Conservation (phyloP, 2,329 filamentous ascomycete genomes). For the Talaromyces sp. region DNA sequence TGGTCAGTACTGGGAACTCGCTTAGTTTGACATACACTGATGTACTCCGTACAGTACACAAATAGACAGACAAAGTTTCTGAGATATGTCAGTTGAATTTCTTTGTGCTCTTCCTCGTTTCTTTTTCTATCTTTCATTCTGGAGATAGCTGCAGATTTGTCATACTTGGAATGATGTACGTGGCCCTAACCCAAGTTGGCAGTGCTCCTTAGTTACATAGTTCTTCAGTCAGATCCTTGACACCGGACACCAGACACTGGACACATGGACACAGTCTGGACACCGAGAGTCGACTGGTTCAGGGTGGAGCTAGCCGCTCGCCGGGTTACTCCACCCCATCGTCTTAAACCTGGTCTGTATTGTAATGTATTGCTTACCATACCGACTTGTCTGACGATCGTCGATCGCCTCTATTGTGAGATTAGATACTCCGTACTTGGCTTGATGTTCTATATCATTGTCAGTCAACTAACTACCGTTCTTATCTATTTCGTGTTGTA, state of each 20-base stretch:
- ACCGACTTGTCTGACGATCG: background rate
- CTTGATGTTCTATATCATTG: background rate
- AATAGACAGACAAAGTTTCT: too few relatives aligned
- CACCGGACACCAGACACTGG: too few relatives aligned
- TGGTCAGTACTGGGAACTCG: background rate
- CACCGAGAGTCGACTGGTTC: too few relatives aligned
- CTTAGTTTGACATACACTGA: too few relatives aligned
- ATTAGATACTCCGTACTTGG: slow-evolving; percentile 1
- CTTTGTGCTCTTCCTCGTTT: background rate
- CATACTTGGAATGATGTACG: too few relatives aligned
- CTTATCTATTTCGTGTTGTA: too few relatives aligned
- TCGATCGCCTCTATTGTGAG: background rate
- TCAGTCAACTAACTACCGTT: too few relatives aligned
- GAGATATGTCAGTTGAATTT: background rate
- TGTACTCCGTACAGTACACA: too few relatives aligned
- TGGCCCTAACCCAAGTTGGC: too few relatives aligned
- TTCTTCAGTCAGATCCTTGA: too few relatives aligned
- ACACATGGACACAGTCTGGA: too few relatives aligned
- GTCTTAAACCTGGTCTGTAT: background rate
- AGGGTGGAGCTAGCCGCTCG: slow-evolving; percentile 1
- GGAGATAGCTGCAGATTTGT: background rate
- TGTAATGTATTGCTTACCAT: background rate
- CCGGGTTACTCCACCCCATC: background rate
- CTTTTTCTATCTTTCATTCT: background rate
- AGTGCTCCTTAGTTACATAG: too few relatives aligned